Base-by-base conservation (phyloP, 2,329 filamentous ascomycete species). In the Cadophora sp. region DNA sequence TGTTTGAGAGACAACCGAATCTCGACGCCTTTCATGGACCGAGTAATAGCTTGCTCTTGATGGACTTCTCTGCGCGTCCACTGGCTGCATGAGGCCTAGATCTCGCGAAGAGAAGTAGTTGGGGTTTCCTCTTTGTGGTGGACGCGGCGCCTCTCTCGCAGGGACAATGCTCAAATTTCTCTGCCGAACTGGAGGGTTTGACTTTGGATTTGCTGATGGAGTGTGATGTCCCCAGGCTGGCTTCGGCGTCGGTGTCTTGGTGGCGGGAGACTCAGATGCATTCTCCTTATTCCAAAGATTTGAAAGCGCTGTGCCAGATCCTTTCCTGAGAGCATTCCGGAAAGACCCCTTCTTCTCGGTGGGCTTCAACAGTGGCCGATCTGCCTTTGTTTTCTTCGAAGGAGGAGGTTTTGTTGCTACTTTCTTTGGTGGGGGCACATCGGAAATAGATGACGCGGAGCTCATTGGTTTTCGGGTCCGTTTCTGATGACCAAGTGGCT, bases 251-350 rank as follows among this genome's bases (percentile, higher is more conserved):
- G 66, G 34, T 29, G 61, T 37, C 70, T 55, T 76, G 48, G 69
- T 43, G 19, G 68, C 64, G 73, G 79, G 65, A 24, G 26, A n/a
- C 9, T 72, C 70, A 14, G 60, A 14, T 43, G 62, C n/a, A 46
- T 76, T 71, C n/a, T 87, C 85, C 62, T 83, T 87, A 64, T 79
- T 82, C 77, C 84, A 83, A 0, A 87, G 77, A 66, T 80, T 84
- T 0, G 83, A 81, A 7, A 87, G 74, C 1, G 82, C 80, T 43
- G 84, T 81, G 26, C 80, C 80, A 7, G 83, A 79, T 2, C 84
- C 80, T 66, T 84, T 85, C 65, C 80, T 85, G n/a, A 89, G 76
- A 3, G 81, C 86, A 64, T 84, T 83, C 43, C 84, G 83, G 51
- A 88, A 76, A 0, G 75, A 75, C 0, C 77, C 74, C 68, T 79